phyloP scores from a whole-genome alignment of 2,329 filamentous ascomycete species.

The Sporothrix euskadiensis region DNA sequence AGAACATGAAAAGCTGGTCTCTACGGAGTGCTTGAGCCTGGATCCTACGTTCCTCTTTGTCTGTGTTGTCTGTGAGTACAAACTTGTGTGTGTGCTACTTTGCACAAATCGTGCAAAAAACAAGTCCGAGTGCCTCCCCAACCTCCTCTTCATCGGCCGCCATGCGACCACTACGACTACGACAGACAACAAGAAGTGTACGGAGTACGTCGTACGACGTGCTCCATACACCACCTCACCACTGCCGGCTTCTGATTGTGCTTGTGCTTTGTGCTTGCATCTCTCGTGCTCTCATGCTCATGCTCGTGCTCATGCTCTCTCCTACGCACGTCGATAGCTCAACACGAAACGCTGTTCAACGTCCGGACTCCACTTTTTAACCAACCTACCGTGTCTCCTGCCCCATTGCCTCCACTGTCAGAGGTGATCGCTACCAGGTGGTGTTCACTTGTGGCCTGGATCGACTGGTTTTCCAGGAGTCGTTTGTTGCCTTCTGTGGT shows the following conservation, averaged over 20 bases:
- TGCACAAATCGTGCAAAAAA: not conserved
- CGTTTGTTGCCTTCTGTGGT: not conserved
- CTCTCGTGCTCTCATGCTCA: not conserved
- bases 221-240: not conserved
- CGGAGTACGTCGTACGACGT: too few species aligned
- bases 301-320: not conserved
- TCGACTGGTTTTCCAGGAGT: not conserved
- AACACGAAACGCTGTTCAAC: constrained; percentile 12
- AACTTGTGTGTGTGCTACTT: not conserved
- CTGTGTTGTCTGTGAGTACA: not conserved
- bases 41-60: not conserved
- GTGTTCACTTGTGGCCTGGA: not conserved
- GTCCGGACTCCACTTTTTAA: constrained; percentile 6
- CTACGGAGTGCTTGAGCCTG: not conserved
- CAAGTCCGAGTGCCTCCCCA: not conserved
- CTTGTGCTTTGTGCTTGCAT: not conserved
- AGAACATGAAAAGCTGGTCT: not conserved
- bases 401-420: not conserved
- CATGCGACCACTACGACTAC: not conserved
- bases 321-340: constrained; percentile 1
- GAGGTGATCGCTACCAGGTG: constrained; percentile 9
- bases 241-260: not conserved
- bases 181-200: not conserved
- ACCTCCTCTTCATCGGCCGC: not conserved
- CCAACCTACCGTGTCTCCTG: not conserved